These are phyloP conservation scores for Exidia glandulosa DNA, from an alignment of 768 basidiomycete species.

Conservation along the genomic window DNA sequence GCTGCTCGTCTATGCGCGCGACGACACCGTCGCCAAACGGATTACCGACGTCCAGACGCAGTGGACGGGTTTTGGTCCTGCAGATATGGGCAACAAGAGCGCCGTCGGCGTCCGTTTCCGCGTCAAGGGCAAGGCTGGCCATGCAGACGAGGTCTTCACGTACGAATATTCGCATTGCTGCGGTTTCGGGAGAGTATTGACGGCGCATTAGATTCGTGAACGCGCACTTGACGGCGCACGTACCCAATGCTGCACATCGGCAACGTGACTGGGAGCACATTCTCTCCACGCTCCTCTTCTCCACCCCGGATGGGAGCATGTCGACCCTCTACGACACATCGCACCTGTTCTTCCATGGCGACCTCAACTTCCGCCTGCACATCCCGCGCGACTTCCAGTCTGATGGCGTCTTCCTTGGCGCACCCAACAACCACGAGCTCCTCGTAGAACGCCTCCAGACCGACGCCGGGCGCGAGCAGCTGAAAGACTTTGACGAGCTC, in stretches of 20 bases:
- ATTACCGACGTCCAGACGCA: slow-evolving; percentile 58
- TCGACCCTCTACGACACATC: slow-evolving; percentile 75
- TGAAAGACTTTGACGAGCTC: slow-evolving; percentile 69
- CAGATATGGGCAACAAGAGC: slow-evolving; percentile 89
- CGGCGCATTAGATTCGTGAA: slow-evolving; percentile 61
- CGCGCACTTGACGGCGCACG: slow-evolving; percentile 84
- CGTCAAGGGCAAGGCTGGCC: slow-evolving; percentile 38
- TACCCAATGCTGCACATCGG: slow-evolving; percentile 48
- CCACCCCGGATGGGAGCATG: slow-evolving; percentile 16
- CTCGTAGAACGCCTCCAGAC: slow-evolving; percentile 35
- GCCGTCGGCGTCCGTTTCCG: slow-evolving; percentile 83
- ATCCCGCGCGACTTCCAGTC: slow-evolving; percentile 45
- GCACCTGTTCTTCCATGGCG: slow-evolving; percentile 87
- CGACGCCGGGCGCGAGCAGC: slow-evolving; percentile 41
- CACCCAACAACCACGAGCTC: neutral
- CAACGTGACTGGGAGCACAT: slow-evolving; percentile 76
- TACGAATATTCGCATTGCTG: slow-evolving; percentile 31
- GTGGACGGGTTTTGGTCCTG: slow-evolving; percentile 63
- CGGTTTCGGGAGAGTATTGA: neutral
- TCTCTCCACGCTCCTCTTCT: slow-evolving; percentile 68
- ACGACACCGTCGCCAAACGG: slow-evolving; percentile 49
- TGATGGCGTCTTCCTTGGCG: slow-evolving; percentile 6
- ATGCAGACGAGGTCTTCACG: slow-evolving; percentile 71
- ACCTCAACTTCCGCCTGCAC: slow-evolving; percentile 81
- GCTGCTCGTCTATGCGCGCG: slow-evolving; percentile 74